Evolutionary conservation across 2,329 filamentous ascomycete genomes (phyloP).

Genomic region (Neurospora sp.): DNA sequence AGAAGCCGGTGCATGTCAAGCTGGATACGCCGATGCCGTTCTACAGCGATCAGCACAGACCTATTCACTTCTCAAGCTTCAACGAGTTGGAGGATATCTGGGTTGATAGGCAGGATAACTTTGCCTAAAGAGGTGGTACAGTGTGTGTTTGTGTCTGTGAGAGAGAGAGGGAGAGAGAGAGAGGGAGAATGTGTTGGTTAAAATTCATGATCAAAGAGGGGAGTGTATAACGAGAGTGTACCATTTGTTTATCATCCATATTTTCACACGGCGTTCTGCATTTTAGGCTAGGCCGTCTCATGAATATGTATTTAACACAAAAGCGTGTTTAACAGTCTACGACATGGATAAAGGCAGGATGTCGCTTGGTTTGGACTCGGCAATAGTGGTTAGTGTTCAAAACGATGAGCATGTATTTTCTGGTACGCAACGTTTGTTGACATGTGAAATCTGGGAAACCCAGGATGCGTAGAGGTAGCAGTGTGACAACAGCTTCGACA

Average conservation of each 20-base stretch:
- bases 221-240: neutral
- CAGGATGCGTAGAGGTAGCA: neutral
- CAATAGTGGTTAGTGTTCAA: neutral
- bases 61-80: constrained; percentile 94
- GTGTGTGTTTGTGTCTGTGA: neutral
- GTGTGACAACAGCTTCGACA: neutral
- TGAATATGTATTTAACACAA: neutral
- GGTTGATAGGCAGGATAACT: constrained; percentile 87
- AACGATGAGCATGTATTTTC: neutral
- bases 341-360: neutral
- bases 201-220: neutral
- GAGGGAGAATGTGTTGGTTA: neutral
- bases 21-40: constrained; percentile 84
- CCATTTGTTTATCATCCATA: neutral
- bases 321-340: neutral
- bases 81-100: constrained; percentile 94
- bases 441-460: neutral
- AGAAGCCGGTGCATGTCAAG: constrained; percentile 84
- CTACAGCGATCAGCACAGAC: constrained; percentile 86
- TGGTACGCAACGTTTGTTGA: neutral
- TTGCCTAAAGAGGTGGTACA: constrained; percentile 51
- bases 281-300: neutral
- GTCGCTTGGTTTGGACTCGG: neutral
- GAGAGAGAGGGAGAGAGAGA: neutral
- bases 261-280: neutral